Conservation (phyloP, 805 yeast species). For the Candida xiaguanensis region DNA sequence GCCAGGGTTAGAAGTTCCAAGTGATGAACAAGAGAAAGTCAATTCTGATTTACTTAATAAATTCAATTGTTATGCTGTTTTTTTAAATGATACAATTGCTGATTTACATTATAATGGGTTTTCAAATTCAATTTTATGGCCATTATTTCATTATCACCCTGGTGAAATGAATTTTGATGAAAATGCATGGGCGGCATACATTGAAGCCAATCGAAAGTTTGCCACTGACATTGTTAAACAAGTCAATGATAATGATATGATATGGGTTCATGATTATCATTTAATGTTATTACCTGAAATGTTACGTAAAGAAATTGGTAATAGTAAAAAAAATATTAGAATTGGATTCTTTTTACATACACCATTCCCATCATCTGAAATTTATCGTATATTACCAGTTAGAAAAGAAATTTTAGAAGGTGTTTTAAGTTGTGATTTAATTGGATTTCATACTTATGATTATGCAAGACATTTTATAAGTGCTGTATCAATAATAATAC, state of each 20-base stretch:
- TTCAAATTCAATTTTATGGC: slow-evolving; percentile 94
- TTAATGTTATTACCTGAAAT: slow-evolving; percentile 91
- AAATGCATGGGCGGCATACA: slow-evolving; percentile 95
- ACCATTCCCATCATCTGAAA: slow-evolving; percentile 96
- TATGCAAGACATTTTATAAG: slow-evolving; percentile 94
- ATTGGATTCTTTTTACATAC: slow-evolving; percentile 95
- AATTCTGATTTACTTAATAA: slow-evolving; percentile 65
- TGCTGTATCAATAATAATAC: slow-evolving; percentile 77
- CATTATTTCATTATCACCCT: slow-evolving; percentile 96
- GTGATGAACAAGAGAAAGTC: slow-evolving; percentile 64
- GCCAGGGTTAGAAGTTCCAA: slow-evolving; percentile 87
- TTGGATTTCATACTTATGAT: slow-evolving; percentile 99
- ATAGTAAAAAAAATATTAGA: slow-evolving; percentile 52
- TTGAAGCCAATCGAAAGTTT: slow-evolving; percentile 83
- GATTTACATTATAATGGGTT: slow-evolving; percentile 97
- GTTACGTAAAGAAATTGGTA: slow-evolving; percentile 61
- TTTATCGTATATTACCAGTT: slow-evolving; percentile 93
- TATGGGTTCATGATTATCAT: slow-evolving; percentile 99
- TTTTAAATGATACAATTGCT: slow-evolving; percentile 82
- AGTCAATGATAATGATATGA: slow-evolving; percentile 77
- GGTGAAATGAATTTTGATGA: slow-evolving; percentile 99
- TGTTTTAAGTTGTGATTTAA: slow-evolving; percentile 86
- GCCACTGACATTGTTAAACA: slow-evolving; percentile 68
- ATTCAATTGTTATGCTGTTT: slow-evolving; percentile 89
- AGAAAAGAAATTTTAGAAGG: slow-evolving; percentile 89